Conservation (phyloP, 371 early-diverging fungal species). For the Saksenaea vasiformis region DNA sequence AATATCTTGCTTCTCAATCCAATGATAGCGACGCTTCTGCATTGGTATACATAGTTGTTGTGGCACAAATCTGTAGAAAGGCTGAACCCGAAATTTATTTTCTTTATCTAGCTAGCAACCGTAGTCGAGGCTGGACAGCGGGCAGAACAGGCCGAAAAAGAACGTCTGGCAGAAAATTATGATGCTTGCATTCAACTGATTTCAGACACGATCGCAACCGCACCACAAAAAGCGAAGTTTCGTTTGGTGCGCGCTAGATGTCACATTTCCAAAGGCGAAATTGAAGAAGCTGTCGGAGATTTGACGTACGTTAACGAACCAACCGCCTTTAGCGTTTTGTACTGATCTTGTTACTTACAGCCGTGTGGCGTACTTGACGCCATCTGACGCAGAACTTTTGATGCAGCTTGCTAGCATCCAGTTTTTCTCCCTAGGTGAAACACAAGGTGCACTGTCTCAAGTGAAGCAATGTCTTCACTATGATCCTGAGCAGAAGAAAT, state of each 20-base stretch:
- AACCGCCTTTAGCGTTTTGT: not conserved
- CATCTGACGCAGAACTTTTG: constrained; percentile 62
- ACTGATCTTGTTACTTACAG: constrained; percentile 26
- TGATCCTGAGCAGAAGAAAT: constrained; percentile 90
- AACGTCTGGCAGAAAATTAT: constrained; percentile 44
- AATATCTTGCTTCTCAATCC: constrained; percentile 36
- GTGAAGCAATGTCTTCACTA: constrained; percentile 84
- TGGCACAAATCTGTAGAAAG: not conserved
- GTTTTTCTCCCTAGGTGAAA: constrained; percentile 70
- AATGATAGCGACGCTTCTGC: constrained; percentile 36
- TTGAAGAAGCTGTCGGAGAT: constrained; percentile 85
- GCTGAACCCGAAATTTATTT: not conserved
- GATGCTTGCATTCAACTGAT: constrained; percentile 68
- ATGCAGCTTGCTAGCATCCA: constrained; percentile 74
- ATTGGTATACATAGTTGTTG: constrained; percentile 22
- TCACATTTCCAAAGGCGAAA: constrained; percentile 70
- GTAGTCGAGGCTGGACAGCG: constrained; percentile 45
- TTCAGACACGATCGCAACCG: constrained; percentile 54
- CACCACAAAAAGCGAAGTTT: constrained; percentile 60
- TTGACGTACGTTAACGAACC: constrained; percentile 44
- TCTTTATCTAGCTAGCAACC: constrained; percentile 37
- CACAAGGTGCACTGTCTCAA: constrained; percentile 65
- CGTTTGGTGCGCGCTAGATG: constrained; percentile 73
- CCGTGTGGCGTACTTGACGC: constrained; percentile 69
- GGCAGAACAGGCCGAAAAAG: constrained; percentile 40